These are phyloP conservation scores for Talaromyces piceae DNA, from an alignment of 2,329 filamentous ascomycete genomes.

Conservation along the genomic window DNA sequence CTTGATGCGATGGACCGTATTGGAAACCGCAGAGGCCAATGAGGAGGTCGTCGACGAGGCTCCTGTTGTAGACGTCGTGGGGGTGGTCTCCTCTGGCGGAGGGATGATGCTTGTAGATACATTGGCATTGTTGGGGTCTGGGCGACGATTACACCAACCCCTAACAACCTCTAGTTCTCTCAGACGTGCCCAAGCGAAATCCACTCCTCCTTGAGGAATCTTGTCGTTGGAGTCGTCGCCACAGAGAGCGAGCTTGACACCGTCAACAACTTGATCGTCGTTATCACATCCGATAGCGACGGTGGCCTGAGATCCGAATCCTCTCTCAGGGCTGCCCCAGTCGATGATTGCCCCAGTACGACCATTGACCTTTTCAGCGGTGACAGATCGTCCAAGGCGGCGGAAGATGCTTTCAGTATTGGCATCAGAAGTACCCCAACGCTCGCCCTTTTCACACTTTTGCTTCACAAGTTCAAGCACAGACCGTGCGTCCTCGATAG, in stretches of 20 bases:
- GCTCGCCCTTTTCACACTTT: conserved; percentile 87
- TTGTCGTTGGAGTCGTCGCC: conserved; percentile 36
- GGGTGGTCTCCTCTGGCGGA: conserved; percentile 19
- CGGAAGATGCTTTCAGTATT: conserved; percentile 85
- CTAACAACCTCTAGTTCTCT: conserved; percentile 53
- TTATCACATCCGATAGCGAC: conserved; percentile 49
- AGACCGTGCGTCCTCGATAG: conserved; percentile 82
- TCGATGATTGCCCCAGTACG: conserved; percentile 62
- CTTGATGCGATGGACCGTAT: conserved; percentile 45
- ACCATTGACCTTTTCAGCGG: conserved; percentile 31
- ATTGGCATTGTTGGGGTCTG: conserved; percentile 39
- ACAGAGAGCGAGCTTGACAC: conserved; percentile 43
- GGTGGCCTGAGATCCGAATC: conserved; percentile 50
- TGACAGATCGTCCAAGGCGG: conserved; percentile 57
- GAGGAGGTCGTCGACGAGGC: conserved; percentile 6
- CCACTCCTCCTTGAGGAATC: conserved; percentile 47
- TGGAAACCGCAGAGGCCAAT: conserved; percentile 41
- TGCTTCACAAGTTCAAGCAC: conserved; percentile 89
- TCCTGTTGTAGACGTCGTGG: neutral
- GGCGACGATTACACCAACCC: conserved; percentile 51
- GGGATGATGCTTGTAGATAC: conserved; percentile 24
- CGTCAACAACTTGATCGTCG: conserved; percentile 52
- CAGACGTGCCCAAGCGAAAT: conserved; percentile 57
- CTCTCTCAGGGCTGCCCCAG: conserved; percentile 71
- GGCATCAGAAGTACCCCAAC: conserved; percentile 73